Conservation (phyloP, 768 basidiomycete species). For the Hypholoma sublateritium region DNA sequence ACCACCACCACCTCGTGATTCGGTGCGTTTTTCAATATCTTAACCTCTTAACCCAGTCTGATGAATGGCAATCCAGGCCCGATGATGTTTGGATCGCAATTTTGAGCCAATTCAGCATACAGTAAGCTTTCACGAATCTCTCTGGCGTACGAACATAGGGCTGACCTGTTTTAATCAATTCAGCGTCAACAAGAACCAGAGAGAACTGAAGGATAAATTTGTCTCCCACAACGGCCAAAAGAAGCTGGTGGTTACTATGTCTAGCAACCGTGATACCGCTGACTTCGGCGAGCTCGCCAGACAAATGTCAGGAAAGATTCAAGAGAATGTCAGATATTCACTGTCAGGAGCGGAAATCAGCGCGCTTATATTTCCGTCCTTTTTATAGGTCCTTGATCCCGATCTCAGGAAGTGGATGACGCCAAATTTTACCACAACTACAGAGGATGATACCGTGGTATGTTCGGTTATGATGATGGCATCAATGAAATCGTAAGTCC, state of each 20-base stretch:
- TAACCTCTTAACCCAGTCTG: too few relatives aligned
- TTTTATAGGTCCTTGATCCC: constrained; percentile 22
- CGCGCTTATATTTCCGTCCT: neutral
- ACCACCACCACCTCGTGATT: constrained; percentile 28
- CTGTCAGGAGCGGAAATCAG: neutral
- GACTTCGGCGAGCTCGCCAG: constrained; percentile 25
- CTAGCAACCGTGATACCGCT: constrained; percentile 12
- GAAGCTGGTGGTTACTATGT: constrained; percentile 15
- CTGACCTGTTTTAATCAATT: neutral
- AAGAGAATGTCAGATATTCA: constrained; percentile 21
- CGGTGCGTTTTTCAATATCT: constrained; percentile 20
- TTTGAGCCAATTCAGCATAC: constrained; percentile 38
- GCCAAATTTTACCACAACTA: constrained; percentile 46
- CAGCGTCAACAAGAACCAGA: constrained; percentile 34
- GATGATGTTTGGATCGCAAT: constrained; percentile 52
- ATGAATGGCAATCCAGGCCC: constrained; percentile 25
- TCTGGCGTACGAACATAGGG: neutral
- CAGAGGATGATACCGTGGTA: constrained; percentile 32
- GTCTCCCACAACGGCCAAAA: constrained; percentile 25
- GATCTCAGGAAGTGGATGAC: constrained; percentile 38
- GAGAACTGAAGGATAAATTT: constrained; percentile 30
- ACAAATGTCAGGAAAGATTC: constrained; percentile 21
- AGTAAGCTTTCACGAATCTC: constrained; percentile 16
- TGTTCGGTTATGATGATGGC: constrained; percentile 43
- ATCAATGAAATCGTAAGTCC: constrained; percentile 30